Evolutionary conservation across 371 early-diverging fungal species (phyloP), one percentile per base, ranked within the genome.

Genomic region (Syncephalastrum sp.): DNA sequence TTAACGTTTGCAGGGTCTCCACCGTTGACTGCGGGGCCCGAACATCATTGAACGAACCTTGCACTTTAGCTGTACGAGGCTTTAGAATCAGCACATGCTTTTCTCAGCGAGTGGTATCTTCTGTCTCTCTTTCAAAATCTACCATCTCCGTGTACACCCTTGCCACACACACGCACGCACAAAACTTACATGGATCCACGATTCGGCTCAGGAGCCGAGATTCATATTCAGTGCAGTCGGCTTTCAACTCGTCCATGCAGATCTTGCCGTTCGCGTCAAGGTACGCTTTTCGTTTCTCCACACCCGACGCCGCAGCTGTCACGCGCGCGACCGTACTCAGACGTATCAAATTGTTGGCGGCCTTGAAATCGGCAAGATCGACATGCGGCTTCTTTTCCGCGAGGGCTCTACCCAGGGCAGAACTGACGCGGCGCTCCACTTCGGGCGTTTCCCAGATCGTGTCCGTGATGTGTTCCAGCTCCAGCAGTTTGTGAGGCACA

Each of bases 1-100:
- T 91, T 51, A 95, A 81, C n/a, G 91, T 87, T 56, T 95, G 92
- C 7, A 95, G 82, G 16, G 91, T 84, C 7, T 88, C 85, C 51
- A 92, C 87, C 0, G 94, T 93, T 16, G 74, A 66, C 1, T 72
- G 66, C 24, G 82, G 79, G 10, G 81, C 82, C 44, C 82, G 74
- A 8, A 89, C 81, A 59, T 87, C 85, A 47, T 70, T 61, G 50
- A 90, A 90, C 0, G 86, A 82, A 2, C 81, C 78, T 45, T 82
- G 81, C 48, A 88, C 81, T 53, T 81, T 81, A 42, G 61, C 82
- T 79, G 61, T 19, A 17, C 21, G 13, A 60, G 50, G 19, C 10
- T 51, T 44, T 43, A 51, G 50, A 10, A 33, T 33, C 38, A 33
- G 38, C 38, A 33, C 38, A 33, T 45, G 12, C 21, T 23, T 23